Base-by-base conservation (phyloP, 805 yeast species). In the Nakazawaea wickerhamii region DNA sequence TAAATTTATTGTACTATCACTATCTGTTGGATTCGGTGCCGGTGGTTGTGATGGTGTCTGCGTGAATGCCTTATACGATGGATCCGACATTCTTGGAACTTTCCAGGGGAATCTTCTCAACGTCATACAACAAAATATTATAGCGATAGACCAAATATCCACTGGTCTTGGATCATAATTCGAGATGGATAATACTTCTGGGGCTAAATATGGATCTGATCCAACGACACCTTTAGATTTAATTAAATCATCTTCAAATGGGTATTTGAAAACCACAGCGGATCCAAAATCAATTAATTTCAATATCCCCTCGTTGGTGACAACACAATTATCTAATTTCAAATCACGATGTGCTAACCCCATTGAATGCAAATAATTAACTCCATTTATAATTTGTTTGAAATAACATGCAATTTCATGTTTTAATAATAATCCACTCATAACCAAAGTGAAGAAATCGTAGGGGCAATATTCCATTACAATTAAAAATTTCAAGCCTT, bases 241-340 rank as follows among this genome's bases (percentile, higher is more conserved):
- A 14, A 84, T 77, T 18, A 78, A 71, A 43, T 71, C 75, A 6
- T 61, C 59, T 41, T 74, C 77, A 49, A 73, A 79, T 6, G 82
- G 81, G 54, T 80, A 81, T 47, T 80, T 73, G 66, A 87, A 89
- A 19, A 85, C 84, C 17, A 84, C 85, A 0, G 97, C 93, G 4
- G 95, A 82, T 5, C 99, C 99, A 62, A 90, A 91, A 64, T 91
- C 99, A 50, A 91, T 87, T 42, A 91, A 61, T 62, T 91, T 91
- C 40, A 91, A 69, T 10, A 86, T 74, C 2, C 98, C 98, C 19
- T 75, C 60, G 3, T 63, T 61, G 23, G 75, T 75, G 20, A 91
- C 93, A 34, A 90, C 96, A 60, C 97, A 90, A 60, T 91, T 91
- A 61, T 91, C 99, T 26, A 91, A 69, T 59, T 91, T 91, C 50